Conservation (phyloP, 2,329 filamentous ascomycete genomes). For the Penicillium sp. region DNA sequence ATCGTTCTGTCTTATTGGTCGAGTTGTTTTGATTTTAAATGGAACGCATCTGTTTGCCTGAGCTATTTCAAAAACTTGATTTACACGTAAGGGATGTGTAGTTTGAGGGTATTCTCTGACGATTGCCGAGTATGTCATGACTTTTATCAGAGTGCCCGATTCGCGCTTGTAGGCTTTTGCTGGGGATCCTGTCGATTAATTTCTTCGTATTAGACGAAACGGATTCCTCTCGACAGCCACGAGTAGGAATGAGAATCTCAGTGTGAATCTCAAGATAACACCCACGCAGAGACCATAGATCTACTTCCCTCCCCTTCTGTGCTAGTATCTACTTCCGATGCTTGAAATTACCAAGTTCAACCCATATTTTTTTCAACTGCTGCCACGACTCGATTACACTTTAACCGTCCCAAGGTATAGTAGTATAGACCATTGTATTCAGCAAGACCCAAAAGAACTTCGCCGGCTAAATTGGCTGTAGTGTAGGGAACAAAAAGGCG, state of each 20-base stretch:
- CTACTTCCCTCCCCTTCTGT: no score
- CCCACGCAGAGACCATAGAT: no score
- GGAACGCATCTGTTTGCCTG: conserved; percentile 22
- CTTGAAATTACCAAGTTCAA: no score
- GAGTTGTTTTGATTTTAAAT: conserved; percentile 24
- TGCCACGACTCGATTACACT: background rate
- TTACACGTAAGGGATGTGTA: background rate
- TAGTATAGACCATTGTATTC: conserved; percentile 11
- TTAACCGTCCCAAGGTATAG: background rate
- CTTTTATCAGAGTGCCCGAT: background rate
- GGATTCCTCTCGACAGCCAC: no score
- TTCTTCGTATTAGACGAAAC: background rate
- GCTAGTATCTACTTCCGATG: no score
- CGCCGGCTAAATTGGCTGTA: conserved; percentile 24
- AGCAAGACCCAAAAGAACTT: conserved; percentile 14
- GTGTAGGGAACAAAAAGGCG: conserved; percentile 9
- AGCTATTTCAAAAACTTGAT: background rate
- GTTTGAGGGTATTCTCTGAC: background rate
- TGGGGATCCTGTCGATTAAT: background rate
- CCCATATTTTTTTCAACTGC: no score
- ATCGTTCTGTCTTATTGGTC: conserved; percentile 24
- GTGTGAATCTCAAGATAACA: no score
- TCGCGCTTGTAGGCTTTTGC: background rate
- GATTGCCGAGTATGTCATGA: background rate
- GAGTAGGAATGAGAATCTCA: no score